Percentiles rank a stretch among this genome's conserved stretches.
phyloP scores from a whole-genome alignment of 202 grass and related monocot species.

The Zizania palustris region DNA sequence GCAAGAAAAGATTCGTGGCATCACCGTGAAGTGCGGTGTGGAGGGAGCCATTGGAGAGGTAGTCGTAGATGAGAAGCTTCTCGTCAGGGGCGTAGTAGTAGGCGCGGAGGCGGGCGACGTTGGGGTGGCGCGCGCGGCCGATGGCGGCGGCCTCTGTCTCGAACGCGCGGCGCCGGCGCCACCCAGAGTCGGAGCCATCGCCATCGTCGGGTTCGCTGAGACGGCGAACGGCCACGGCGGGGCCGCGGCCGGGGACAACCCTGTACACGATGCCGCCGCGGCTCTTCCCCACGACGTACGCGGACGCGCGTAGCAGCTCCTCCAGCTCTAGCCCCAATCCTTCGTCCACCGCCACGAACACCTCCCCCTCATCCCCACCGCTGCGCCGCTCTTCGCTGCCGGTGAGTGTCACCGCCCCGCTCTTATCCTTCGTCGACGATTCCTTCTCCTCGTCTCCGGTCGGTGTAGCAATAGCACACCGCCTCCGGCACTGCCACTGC shows the following conservation, averaged over 20 bases:
- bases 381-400: constrained; percentile 52
- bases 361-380: constrained; percentile 68
- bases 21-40: constrained; percentile 87
- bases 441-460: constrained; percentile 44
- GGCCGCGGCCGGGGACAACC: constrained; percentile 58
- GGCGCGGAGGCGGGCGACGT: constrained; percentile 79
- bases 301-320: constrained; percentile 87
- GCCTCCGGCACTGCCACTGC: constrained; percentile 83
- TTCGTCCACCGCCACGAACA: constrained; percentile 86
- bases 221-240: constrained; percentile 73
- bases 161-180: constrained; percentile 73
- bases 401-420: constrained; percentile 36
- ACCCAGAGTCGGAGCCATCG: constrained; percentile 43
- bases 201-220: constrained; percentile 88
- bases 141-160: constrained; percentile 73
- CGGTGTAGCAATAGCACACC: constrained; percentile 34
- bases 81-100: constrained; percentile 97
- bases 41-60: constrained; percentile 85
- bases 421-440: constrained; percentile 59
- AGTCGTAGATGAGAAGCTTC: constrained; percentile 96
- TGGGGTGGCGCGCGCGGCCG: constrained; percentile 70
- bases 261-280: constrained; percentile 86
- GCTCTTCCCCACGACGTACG: constrained; percentile 94
- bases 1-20: not conserved
- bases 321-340: constrained; percentile 88